phyloP scores from a whole-genome alignment of 352 stramenopile genomes.

The Phytophthora citrophthora region DNA sequence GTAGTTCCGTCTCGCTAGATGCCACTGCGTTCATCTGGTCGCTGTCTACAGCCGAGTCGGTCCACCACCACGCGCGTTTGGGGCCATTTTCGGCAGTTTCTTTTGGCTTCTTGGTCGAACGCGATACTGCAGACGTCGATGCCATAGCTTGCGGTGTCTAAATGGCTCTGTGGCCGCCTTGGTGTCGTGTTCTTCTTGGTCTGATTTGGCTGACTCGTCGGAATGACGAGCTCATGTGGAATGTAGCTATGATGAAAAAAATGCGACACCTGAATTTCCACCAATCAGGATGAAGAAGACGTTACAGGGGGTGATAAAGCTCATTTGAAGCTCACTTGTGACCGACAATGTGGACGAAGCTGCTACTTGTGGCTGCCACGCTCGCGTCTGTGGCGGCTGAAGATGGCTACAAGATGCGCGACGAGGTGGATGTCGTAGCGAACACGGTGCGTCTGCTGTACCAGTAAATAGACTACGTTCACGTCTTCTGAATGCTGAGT shows the following conservation, averaged over 20 bases:
- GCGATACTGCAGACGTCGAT: conserved; percentile 13
- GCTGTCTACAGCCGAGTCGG: conserved; percentile 18
- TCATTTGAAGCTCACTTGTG: conserved; percentile 19
- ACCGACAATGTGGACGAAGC: conserved; percentile 13
- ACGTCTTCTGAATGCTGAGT: conserved; percentile 1
- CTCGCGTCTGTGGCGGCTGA: conserved; percentile 11
- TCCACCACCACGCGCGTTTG: conserved; percentile 54
- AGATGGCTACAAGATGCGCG: conserved; percentile 56
- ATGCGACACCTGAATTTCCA: conserved; percentile 22
- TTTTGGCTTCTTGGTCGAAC: conserved; percentile 11
- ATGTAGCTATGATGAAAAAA: conserved; percentile 32
- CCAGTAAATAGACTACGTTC: background rate
- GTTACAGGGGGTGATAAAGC: background rate
- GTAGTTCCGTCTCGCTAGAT: conserved; percentile 72
- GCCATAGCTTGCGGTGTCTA: conserved; percentile 13
- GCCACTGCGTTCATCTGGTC: conserved; percentile 30
- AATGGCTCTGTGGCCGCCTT: background rate
- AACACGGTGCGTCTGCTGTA: conserved; percentile 57
- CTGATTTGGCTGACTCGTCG: conserved; percentile 13
- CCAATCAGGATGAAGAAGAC: conserved; percentile 13
- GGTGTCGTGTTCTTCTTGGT: background rate
- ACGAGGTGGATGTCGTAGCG: conserved; percentile 73
- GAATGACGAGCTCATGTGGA: conserved; percentile 11
- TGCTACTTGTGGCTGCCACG: conserved; percentile 23
- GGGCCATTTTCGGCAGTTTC: background rate